A percentile compares a stretch with the other conserved stretches of the same genome.
These are phyloP conservation scores for Heterobasidion occidentale DNA, from an alignment of 1,284 basidiomycete genomes.

Conservation along the genomic window DNA sequence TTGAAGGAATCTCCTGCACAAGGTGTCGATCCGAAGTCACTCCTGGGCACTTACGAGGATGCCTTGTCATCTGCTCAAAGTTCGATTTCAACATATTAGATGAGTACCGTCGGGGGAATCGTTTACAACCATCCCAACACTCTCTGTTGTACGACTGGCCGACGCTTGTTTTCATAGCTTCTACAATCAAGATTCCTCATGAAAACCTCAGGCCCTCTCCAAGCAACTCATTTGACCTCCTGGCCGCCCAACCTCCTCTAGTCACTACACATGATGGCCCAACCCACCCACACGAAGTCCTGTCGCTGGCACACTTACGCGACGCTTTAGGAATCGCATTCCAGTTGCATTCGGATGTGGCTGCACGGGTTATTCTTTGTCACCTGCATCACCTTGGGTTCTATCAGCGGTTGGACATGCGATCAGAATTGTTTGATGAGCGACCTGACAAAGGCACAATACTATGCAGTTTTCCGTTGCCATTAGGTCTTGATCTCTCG, in stretches of 20 bases:
- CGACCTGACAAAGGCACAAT: conserved; percentile 19
- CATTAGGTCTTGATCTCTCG: conserved; percentile 63
- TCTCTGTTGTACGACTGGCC: conserved; percentile 62
- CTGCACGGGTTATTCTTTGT: conserved; percentile 44
- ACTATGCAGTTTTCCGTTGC: conserved; percentile 55
- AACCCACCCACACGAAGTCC: conserved; percentile 46
- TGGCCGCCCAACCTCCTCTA: conserved; percentile 26
- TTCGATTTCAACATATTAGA: conserved; percentile 35
- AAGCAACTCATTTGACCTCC: conserved; percentile 30
- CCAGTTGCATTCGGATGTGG: conserved; percentile 41
- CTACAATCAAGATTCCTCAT: conserved; percentile 44
- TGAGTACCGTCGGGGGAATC: conserved; percentile 47
- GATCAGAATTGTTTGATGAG: conserved; percentile 29
- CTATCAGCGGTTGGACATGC: conserved; percentile 37
- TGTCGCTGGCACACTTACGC: conserved; percentile 50
- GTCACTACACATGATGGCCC: conserved; percentile 20
- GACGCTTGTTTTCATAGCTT: conserved; percentile 51
- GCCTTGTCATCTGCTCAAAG: conserved; percentile 35
- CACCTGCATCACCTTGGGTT: conserved; percentile 59
- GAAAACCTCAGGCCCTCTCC: conserved; percentile 14
- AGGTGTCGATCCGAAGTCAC: conserved; percentile 53
- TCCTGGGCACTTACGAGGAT: conserved; percentile 43
- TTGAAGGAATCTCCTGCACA: conserved; percentile 23
- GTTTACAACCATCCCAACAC: conserved; percentile 27
- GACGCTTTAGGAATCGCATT: conserved; percentile 58